Percentiles rank a stretch among this genome's conserved stretches.
These are phyloP conservation scores for Aphanomyces euteiches DNA, from an alignment of 352 stramenopile genomes.

Conservation along the genomic window DNA sequence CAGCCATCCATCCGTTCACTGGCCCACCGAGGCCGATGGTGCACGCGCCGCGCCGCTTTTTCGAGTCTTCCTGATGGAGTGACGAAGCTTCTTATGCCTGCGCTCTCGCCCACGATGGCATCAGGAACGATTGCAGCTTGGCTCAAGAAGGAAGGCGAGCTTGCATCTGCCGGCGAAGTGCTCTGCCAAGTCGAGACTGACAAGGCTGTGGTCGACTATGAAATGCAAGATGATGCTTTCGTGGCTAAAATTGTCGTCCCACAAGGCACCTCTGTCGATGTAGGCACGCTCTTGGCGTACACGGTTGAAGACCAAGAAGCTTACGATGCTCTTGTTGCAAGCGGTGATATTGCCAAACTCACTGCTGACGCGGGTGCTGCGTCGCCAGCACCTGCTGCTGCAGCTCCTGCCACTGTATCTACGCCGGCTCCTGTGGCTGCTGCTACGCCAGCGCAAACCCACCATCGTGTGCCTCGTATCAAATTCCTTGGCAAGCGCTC, in stretches of 20 bases:
- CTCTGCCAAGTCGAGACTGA: constrained; percentile 98
- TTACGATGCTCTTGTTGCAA: constrained; percentile 57
- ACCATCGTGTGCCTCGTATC: constrained; percentile 59
- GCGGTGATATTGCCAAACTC: constrained; percentile 43
- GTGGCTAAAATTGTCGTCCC: constrained; percentile 92
- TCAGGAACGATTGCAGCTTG: constrained; percentile 91
- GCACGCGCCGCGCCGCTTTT: constrained; percentile 34
- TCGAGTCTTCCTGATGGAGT: constrained; percentile 69
- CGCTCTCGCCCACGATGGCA: constrained; percentile 97
- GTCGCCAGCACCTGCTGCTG: constrained; percentile 17
- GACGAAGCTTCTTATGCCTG: constrained; percentile 86
- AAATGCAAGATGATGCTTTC: constrained; percentile 96
- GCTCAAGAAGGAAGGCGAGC: constrained; percentile 90
- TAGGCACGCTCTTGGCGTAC: constrained; percentile 91
- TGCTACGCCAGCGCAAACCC: constrained; percentile 10
- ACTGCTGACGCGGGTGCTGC: constrained; percentile 7
- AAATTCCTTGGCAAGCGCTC: constrained; percentile 84
- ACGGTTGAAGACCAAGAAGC: constrained; percentile 90
- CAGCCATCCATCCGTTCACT: constrained; percentile 7
- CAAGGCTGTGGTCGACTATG: constrained; percentile 98
- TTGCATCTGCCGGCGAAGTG: constrained; percentile 88
- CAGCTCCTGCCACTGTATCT: constrained; percentile 9
- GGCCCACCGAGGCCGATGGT: constrained; percentile 13
- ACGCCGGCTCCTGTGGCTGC: constrained; percentile 26
- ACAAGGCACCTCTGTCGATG: constrained; percentile 78